Evolutionary conservation across 1,284 basidiomycete species (phyloP), one percentile per base, ranked within the genome.

Genomic region (Pseudozyma tsukubaensis): DNA sequence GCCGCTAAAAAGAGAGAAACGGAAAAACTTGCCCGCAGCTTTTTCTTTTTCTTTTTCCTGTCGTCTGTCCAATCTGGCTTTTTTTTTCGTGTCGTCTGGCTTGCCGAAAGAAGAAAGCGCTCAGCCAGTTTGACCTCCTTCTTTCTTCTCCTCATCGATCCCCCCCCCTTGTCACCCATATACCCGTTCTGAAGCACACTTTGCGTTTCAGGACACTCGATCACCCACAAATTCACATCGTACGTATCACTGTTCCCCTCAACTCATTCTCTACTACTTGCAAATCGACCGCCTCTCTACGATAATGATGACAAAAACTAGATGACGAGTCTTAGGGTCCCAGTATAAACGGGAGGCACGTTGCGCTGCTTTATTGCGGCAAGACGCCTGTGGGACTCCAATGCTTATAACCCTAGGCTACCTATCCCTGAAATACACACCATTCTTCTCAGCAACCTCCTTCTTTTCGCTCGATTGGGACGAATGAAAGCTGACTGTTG

Each of bases 281-380:
- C 47, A 43, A 12, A 36, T 40, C 24, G 44, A 13, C 44, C 34
- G 16, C 35, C 34, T 29, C 43, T 24, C 14, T 40, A 57, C 36
- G 24, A 29, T 29, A 59, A 76, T 68, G 76, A 80, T 78, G 78
- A 79, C 39, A 60, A 59, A 62, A 53, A 73, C 72, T 80, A 80
- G 78, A 80, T 80, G 78, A 80, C 78, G 78, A 80, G 78, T 74
- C 77, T 80, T 77, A 80, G 78, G 56, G 55, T 60, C 61, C 67
- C 68, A 55, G 44, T 59, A 39, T 58, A 59, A 59, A 55, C 68
- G 64, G 62, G 70, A 69, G 61, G 67, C 67, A 70, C 68, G 72
- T 70, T 37, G 55, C 57, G 34, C 29, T 59, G 54, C 52, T 37
- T 63, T 39, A 66, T 52, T 68, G 24, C 24, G 65, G 53, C 52